Evolutionary conservation across 306 rosid genomes (phyloP), one percentile per base, ranked within the genome.

Genomic region (Ormosia semicastrata): DNA sequence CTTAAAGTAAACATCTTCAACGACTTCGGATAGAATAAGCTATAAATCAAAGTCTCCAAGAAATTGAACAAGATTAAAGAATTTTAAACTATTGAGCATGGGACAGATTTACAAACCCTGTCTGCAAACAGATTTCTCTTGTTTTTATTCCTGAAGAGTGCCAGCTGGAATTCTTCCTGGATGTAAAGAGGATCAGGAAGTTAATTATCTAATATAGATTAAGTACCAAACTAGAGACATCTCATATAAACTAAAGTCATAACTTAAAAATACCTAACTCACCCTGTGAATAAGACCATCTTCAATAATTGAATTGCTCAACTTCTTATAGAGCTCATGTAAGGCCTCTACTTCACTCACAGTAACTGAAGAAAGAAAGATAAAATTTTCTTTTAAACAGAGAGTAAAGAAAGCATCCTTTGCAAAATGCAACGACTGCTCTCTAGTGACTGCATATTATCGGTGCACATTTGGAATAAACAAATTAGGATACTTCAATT

Each of bases 131-230:
- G 90, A 84, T 89, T 93, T 37, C 78, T 89, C 81, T 36, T 83
- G 70, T 92, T 85, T 76, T 78, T 83, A 67, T 95, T 92, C 81
- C 78, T 82, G 87, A 95, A 95, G 15, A 95, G 90, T 0, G 99
- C 98, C 14, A 95, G 89, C 89, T 90, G 99, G 72, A 95, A 92
- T 89, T 95, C 99, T 89, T 95, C 98, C 99, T 93, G 90, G 24
- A 13, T 6, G 63, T 57, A 64, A 67, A 63, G 30, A 75, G 56
- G 53, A 39, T 37, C 15, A 3, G 7, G 14, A 75, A 76, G 63
- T 44, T 11, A 78, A 65, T 71, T 59, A 52, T 57, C 57, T 39
- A 24, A 73, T 15, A 69, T 39, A 72, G 24, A 44, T 71, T 52
- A 70, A 6, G 40, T 70, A 32, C 76, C 29, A 60, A 56, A 44